Evolutionary conservation across 768 basidiomycete genomes (phyloP).

Genomic region (Suillus subluteus): DNA sequence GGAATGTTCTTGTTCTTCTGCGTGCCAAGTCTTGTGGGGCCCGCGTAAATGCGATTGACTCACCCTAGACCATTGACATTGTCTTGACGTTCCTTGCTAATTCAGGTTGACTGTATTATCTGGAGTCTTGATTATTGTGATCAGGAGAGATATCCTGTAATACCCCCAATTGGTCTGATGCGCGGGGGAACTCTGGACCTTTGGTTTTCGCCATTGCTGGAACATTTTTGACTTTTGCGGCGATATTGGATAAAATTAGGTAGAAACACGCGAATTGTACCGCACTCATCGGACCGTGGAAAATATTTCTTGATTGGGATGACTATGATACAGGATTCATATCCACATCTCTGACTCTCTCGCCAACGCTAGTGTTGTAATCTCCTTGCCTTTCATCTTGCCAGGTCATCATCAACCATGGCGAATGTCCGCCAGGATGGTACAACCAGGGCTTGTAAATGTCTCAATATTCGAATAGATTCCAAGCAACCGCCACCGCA

Average conservation of each 20-base stretch:
- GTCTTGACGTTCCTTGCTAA: neutral
- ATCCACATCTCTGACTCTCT: slow-evolving; percentile 28
- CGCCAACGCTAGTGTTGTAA: slow-evolving; percentile 29
- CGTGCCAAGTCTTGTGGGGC: slow-evolving; percentile 19
- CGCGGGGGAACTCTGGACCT: neutral
- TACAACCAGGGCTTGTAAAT: slow-evolving; percentile 59
- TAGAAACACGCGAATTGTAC: neutral
- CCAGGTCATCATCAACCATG: slow-evolving; percentile 24
- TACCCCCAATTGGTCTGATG: neutral
- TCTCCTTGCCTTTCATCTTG: slow-evolving; percentile 22
- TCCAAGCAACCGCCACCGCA: slow-evolving; percentile 32
- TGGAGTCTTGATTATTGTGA: neutral
- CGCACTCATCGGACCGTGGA: slow-evolving; percentile 24
- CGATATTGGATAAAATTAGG: slow-evolving; percentile 1
- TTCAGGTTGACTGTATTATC: neutral
- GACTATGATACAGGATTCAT: slow-evolving; percentile 37
- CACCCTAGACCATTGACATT: neutral
- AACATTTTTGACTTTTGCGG: neutral
- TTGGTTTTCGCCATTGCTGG: neutral
- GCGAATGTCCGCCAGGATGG: slow-evolving; percentile 22
- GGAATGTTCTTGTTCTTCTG: slow-evolving; percentile 13
- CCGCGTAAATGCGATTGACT: slow-evolving; percentile 2
- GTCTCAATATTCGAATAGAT: slow-evolving; percentile 68
- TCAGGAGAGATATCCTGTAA: neutral
- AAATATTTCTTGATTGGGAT: slow-evolving; percentile 24